Evolutionary conservation across 495 filamentous ascomycete genomes (phyloP).

Genomic region (Xylaria nigripes): DNA sequence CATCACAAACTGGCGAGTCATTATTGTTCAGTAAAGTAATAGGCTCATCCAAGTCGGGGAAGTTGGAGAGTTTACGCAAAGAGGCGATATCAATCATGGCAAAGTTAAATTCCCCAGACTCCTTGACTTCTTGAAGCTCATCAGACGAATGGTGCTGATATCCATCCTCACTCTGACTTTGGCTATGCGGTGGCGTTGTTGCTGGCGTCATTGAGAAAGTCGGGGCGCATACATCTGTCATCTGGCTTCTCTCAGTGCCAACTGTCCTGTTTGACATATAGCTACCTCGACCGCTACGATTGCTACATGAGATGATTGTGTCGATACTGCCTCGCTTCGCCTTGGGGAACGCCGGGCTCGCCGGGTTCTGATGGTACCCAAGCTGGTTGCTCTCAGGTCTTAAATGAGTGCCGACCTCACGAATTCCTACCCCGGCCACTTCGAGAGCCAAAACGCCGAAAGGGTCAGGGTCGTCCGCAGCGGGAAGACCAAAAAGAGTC

Average conservation of each 20-base stretch:
- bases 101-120: constrained; percentile 45
- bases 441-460: constrained; percentile 82
- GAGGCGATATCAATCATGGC: constrained; percentile 45
- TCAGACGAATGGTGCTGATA: constrained; percentile 27
- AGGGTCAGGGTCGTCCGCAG: constrained; percentile 72
- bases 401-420: constrained; percentile 67
- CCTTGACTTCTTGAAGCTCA: constrained; percentile 30
- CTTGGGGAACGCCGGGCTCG: constrained; percentile 64
- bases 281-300: constrained; percentile 62
- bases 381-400: constrained; percentile 67
- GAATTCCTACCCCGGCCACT: constrained; percentile 74
- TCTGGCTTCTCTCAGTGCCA: constrained; percentile 54
- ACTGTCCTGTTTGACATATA: constrained; percentile 48
- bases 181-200: constrained; percentile 36
- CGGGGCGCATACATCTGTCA: constrained; percentile 47
- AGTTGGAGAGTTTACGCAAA: constrained; percentile 28
- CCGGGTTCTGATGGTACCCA: constrained; percentile 67
- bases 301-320: constrained; percentile 49
- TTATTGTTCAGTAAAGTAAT: neutral
- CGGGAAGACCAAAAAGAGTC: constrained; percentile 65
- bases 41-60: constrained; percentile 19
- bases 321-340: constrained; percentile 65
- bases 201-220: constrained; percentile 46
- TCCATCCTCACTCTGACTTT: constrained; percentile 40
- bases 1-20: constrained; percentile 12